phyloP scores from a whole-genome alignment of 2,329 filamentous ascomycete genomes.

The Claviceps purpurea region DNA sequence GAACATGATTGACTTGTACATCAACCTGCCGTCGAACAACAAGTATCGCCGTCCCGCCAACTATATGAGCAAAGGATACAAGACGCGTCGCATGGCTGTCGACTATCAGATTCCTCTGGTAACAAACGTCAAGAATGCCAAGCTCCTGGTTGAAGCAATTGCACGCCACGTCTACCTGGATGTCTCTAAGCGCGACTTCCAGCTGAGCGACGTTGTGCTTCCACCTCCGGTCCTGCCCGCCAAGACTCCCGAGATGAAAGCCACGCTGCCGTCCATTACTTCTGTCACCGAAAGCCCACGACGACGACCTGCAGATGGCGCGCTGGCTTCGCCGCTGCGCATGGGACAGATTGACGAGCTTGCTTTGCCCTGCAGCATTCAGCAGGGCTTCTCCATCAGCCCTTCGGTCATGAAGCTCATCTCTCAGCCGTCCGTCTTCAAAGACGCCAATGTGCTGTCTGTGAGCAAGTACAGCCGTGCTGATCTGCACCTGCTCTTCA shows the following conservation, averaged over 20 bases:
- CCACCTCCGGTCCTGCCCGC: conserved; percentile 54
- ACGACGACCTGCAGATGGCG: conserved; percentile 17
- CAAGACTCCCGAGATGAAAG: conserved; percentile 45
- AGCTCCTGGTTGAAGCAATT: conserved; percentile 90
- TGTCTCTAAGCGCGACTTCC: conserved; percentile 74
- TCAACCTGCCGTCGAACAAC: conserved; percentile 98
- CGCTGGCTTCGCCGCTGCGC: conserved; percentile 12
- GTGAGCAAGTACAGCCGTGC: conserved; percentile 80
- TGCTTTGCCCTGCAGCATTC: conserved; percentile 30
- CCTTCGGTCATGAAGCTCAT: conserved; percentile 60
- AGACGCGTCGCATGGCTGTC: conserved; percentile 92
- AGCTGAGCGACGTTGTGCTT: conserved; percentile 74
- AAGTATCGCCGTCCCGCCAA: conserved; percentile 91
- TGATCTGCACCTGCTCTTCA: conserved; percentile 88
- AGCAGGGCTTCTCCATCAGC: conserved; percentile 39
- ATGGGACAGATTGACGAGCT: conserved; percentile 29
- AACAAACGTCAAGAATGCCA: conserved; percentile 98
- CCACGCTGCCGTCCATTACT: conserved; percentile 26
- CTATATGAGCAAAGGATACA: conserved; percentile 97
- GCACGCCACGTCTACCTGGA: conserved; percentile 77
- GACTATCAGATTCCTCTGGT: conserved; percentile 94
- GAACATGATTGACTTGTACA: conserved; percentile 96
- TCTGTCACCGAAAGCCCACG: conserved; percentile 23
- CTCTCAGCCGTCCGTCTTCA: conserved; percentile 66
- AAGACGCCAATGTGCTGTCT: conserved; percentile 77